Conservation (phyloP, 2,329 filamentous ascomycete genomes). For the Tympanopsis confertula region DNA sequence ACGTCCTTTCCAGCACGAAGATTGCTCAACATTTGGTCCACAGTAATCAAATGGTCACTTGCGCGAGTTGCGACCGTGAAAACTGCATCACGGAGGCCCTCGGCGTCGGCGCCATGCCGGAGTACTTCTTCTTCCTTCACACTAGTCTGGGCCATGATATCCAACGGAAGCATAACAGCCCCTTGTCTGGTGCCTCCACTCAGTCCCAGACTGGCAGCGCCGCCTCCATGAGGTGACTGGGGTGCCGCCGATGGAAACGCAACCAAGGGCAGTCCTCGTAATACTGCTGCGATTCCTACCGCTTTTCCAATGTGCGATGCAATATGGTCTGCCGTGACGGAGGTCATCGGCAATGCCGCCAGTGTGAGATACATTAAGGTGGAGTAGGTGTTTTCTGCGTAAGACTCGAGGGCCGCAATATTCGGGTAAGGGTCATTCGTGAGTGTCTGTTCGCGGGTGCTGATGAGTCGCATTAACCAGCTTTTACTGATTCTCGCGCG, state of each 20-base stretch:
- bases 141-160: constrained; percentile 48
- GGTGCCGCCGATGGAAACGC: constrained; percentile 45
- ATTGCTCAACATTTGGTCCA: constrained; percentile 48
- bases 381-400: constrained; percentile 56
- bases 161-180: constrained; percentile 47
- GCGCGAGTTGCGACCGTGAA: constrained; percentile 54
- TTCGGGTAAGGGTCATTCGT: constrained; percentile 47
- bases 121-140: constrained; percentile 53
- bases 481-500: constrained; percentile 36
- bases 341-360: constrained; percentile 44
- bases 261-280: constrained; percentile 48
- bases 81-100: constrained; percentile 48
- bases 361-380: constrained; percentile 51
- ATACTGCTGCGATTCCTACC: constrained; percentile 44
- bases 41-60: constrained; percentile 55
- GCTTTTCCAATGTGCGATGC: constrained; percentile 57
- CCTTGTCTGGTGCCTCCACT: constrained; percentile 32
- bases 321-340: constrained; percentile 50
- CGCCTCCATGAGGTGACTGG: constrained; percentile 30
- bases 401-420: constrained; percentile 43
- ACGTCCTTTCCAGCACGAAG: constrained; percentile 41
- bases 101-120: constrained; percentile 40
- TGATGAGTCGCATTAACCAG: constrained; percentile 41
- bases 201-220: constrained; percentile 20
- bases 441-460: constrained; percentile 44